Evolutionary conservation across 129 eudicot genomes (phyloP).

Genomic region (Helianthus tuberosus): DNA sequence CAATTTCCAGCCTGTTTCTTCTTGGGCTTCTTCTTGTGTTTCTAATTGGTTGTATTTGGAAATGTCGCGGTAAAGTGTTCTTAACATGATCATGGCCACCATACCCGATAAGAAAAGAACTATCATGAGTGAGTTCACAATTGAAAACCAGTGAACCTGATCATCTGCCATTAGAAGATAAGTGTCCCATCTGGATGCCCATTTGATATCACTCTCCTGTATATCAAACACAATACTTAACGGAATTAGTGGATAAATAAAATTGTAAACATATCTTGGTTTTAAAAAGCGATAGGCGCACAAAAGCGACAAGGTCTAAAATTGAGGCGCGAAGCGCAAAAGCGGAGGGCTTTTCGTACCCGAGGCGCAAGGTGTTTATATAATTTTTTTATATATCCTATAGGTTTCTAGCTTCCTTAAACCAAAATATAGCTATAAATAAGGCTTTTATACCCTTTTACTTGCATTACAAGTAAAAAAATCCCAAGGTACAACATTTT

Average conservation of each 20-base stretch:
- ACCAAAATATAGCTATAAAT: too few species aligned
- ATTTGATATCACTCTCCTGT: slow-evolving; percentile 60
- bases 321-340: too few species aligned
- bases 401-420: too few species aligned
- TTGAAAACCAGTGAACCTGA: slow-evolving; percentile 71
- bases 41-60: slow-evolving; percentile 77
- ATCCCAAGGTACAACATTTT: too few species aligned
- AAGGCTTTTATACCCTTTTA: too few species aligned
- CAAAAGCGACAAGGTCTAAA: too few species aligned
- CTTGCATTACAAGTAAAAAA: too few species aligned
- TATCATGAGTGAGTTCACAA: slow-evolving; percentile 75
- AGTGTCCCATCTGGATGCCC: slow-evolving; percentile 77
- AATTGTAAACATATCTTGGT: too few species aligned
- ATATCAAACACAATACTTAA: slow-evolving; percentile 13
- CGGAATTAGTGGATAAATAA: background rate
- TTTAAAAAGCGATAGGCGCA: too few species aligned
- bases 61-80: slow-evolving; percentile 76
- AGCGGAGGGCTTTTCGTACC: too few species aligned
- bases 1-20: slow-evolving; percentile 81
- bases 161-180: slow-evolving; percentile 65
- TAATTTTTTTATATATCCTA: too few species aligned
- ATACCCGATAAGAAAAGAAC: slow-evolving; percentile 85
- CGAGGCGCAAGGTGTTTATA: too few species aligned
- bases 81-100: slow-evolving; percentile 84
- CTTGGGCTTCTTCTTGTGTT: slow-evolving; percentile 82